phyloP scores from a whole-genome alignment of 2,329 filamentous ascomycete genomes.

The Diaporthe nobilis region DNA sequence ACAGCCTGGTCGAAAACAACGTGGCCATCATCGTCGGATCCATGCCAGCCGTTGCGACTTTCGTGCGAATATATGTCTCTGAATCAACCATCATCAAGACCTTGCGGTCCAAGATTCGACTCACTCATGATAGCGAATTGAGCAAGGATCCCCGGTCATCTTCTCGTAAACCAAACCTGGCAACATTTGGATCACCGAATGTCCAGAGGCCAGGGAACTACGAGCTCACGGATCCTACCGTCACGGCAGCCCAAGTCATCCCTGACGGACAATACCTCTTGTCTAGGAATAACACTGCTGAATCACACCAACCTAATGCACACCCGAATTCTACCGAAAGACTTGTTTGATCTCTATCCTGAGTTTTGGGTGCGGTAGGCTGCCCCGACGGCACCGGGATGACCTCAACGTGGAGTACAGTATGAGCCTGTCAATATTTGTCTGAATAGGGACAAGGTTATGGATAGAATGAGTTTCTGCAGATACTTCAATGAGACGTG shows the following conservation, averaged over 20 bases:
- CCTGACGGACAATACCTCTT: background rate
- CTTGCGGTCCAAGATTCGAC: background rate
- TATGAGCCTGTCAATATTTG: no score
- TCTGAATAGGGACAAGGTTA: no score
- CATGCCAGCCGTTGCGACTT: conserved; percentile 12
- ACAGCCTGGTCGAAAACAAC: conserved; percentile 8
- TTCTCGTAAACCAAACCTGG: background rate
- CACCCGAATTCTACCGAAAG: background rate
- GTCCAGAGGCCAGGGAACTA: background rate
- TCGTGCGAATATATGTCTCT: background rate
- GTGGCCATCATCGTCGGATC: conserved; percentile 26
- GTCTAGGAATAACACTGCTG: background rate
- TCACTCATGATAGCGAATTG: no score
- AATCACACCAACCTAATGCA: background rate
- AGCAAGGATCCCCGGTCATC: background rate
- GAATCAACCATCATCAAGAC: background rate
- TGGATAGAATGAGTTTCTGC: no score
- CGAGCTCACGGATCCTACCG: background rate
- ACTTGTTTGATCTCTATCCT: background rate
- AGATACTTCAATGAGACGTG: no score
- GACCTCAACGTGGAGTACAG: no score
- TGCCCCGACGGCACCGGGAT: background rate
- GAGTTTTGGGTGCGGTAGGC: background rate
- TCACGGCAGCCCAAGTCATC: background rate
- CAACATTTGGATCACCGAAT: background rate